Evolutionary conservation across 345 rosid species (phyloP).

Genomic region (Citrus trifoliata): DNA sequence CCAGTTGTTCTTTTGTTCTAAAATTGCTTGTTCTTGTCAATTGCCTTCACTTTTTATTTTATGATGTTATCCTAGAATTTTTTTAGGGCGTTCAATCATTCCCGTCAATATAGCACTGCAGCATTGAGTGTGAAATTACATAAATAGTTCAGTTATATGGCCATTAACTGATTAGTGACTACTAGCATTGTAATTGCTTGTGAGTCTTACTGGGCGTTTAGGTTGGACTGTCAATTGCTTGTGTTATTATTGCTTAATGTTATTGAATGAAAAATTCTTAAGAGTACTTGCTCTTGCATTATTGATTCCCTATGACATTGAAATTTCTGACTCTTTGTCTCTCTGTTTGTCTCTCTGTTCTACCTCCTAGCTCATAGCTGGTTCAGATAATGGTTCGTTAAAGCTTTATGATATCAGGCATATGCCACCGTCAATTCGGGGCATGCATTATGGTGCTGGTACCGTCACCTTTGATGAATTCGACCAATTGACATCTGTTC

Average conservation of each 20-base stretch:
- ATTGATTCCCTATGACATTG: not conserved
- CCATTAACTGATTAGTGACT: not conserved
- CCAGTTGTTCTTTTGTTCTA: not conserved
- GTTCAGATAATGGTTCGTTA: conserved; percentile 91
- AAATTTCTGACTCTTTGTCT: conserved; percentile 3
- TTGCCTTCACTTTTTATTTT: not conserved
- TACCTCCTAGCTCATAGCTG: conserved; percentile 77
- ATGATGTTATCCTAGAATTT: not conserved
- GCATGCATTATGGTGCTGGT: conserved; percentile 30
- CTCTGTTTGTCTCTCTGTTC: not conserved
- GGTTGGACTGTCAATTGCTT: not conserved
- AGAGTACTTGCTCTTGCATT: not conserved
- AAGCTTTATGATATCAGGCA: conserved; percentile 66
- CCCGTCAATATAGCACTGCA: not conserved
- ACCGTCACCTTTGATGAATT: conserved; percentile 77
- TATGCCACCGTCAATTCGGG: conserved; percentile 34
- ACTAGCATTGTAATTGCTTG: not conserved
- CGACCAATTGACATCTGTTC: conserved; percentile 89
- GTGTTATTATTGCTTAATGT: not conserved
- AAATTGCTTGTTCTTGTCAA: not conserved
- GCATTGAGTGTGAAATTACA: not conserved
- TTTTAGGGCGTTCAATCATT: not conserved
- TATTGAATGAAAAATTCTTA: not conserved
- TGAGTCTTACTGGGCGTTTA: not conserved
- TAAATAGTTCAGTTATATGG: not conserved